Conservation (phyloP, 2,329 filamentous ascomycete genomes). For the Neophaeococcomyces mojaviensis region DNA sequence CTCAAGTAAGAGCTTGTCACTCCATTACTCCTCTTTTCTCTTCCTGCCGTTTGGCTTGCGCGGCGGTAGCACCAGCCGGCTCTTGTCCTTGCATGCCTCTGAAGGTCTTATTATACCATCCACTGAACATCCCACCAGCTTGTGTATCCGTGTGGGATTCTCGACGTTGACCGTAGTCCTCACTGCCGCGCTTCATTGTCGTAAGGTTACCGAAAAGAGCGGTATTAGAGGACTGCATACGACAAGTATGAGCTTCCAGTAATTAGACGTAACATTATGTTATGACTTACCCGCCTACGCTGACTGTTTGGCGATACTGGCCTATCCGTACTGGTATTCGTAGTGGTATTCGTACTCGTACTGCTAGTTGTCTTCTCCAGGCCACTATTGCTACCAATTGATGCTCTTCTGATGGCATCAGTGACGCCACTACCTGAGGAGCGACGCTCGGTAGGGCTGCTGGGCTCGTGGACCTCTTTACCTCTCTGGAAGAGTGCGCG, state of each 20-base stretch:
- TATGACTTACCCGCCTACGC: neutral
- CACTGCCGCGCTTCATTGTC: neutral
- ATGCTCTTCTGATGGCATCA: conserved; percentile 1
- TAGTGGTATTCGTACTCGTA: neutral
- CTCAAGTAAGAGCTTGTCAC: too few relatives aligned
- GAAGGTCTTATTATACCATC: conserved; percentile 1
- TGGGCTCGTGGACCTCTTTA: neutral
- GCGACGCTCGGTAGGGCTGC: neutral
- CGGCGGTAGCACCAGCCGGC: neutral
- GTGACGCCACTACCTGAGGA: neutral
- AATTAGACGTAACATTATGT: neutral
- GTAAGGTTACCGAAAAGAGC: conserved; percentile 1
- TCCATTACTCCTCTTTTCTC: too few relatives aligned
- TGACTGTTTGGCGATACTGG: neutral
- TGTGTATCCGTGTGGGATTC: neutral
- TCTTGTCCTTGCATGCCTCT: neutral
- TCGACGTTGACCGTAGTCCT: neutral
- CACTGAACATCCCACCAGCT: neutral
- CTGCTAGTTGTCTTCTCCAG: conserved; percentile 1
- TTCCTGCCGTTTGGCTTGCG: too few relatives aligned
- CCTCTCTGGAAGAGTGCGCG: neutral
- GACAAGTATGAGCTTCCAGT: neutral
- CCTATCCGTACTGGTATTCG: neutral
- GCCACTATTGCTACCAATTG: neutral
- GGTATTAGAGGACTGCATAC: neutral